These are phyloP conservation scores for Herpetomonas samuelpessoai DNA, from an alignment of 208 protist genomes.

Conservation along the genomic window DNA sequence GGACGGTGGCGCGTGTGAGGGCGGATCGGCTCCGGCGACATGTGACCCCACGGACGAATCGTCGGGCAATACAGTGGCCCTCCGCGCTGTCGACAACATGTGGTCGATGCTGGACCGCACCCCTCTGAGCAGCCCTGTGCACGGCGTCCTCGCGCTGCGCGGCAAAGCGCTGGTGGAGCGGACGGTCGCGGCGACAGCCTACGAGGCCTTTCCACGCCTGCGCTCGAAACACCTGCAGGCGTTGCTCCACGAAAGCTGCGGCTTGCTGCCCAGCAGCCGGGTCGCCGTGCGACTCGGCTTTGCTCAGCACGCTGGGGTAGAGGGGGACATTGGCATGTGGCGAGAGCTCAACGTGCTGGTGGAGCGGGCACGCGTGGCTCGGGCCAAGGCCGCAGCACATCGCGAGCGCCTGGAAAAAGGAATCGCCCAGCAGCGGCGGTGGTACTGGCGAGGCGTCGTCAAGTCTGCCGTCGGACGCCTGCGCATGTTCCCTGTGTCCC, in stretches of 20 bases:
- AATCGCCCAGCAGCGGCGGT: constrained; percentile 74
- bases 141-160: constrained; percentile 67
- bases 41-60: neutral
- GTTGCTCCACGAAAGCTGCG: constrained; percentile 73
- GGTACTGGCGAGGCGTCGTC: constrained; percentile 87
- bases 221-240: constrained; percentile 80
- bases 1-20: neutral
- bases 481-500: constrained; percentile 67
- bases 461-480: constrained; percentile 54
- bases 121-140: constrained; percentile 77
- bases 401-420: constrained; percentile 79
- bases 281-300: constrained; percentile 73
- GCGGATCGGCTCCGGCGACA: neutral
- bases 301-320: constrained; percentile 53
- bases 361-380: constrained; percentile 57
- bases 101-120: constrained; percentile 77
- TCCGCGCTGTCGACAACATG: constrained; percentile 61
- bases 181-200: constrained; percentile 35
- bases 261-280: constrained; percentile 68
- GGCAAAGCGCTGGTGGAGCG: constrained; percentile 68
- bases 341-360: constrained; percentile 81
- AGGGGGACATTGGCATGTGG: constrained; percentile 82
- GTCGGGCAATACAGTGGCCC: constrained; percentile 4
- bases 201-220: constrained; percentile 65
- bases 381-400: constrained; percentile 50